These are phyloP conservation scores for Sarocladium strictum DNA, from an alignment of 2,329 filamentous ascomycete species.

Conservation along the genomic window DNA sequence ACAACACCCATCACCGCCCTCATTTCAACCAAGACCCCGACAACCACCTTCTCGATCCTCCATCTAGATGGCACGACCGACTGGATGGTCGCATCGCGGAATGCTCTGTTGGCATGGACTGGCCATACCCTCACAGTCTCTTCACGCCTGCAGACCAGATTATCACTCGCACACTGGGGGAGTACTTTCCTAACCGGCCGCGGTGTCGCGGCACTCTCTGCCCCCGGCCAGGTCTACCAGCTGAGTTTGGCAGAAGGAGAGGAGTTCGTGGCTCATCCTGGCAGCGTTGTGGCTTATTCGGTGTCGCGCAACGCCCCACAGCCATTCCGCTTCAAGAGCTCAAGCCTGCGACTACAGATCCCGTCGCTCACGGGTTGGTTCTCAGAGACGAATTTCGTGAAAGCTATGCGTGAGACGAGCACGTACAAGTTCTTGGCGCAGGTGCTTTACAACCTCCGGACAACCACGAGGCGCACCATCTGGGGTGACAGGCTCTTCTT, in stretches of 20 bases:
- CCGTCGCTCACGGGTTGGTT: slow-evolving; percentile 62
- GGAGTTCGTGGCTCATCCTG: slow-evolving; percentile 85
- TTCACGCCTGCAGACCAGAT: slow-evolving; percentile 66
- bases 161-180: slow-evolving; percentile 85
- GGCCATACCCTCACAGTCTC: slow-evolving; percentile 76
- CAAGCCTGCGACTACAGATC: slow-evolving; percentile 71
- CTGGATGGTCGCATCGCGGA: slow-evolving; percentile 87
- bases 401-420: slow-evolving; percentile 62
- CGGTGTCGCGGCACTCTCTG: slow-evolving; percentile 77
- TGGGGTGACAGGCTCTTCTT: slow-evolving; percentile 94
- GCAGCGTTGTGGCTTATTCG: slow-evolving; percentile 87
- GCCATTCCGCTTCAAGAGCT: slow-evolving; percentile 80
- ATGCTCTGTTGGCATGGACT: slow-evolving; percentile 92
- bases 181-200: slow-evolving; percentile 83
- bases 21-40: slow-evolving; percentile 79
- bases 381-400: slow-evolving; percentile 67
- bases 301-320: slow-evolving; percentile 66
- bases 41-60: slow-evolving; percentile 80
- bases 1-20: slow-evolving; percentile 83
- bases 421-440: slow-evolving; percentile 66
- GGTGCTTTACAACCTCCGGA: slow-evolving; percentile 64
- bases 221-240: slow-evolving; percentile 85
- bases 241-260: slow-evolving; percentile 76
- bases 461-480: slow-evolving; percentile 72
- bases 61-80: slow-evolving; percentile 90